Evolutionary conservation across 805 yeast species (phyloP), one percentile per base, ranked within the genome.

Genomic region (Wickerhamomyces alni): DNA sequence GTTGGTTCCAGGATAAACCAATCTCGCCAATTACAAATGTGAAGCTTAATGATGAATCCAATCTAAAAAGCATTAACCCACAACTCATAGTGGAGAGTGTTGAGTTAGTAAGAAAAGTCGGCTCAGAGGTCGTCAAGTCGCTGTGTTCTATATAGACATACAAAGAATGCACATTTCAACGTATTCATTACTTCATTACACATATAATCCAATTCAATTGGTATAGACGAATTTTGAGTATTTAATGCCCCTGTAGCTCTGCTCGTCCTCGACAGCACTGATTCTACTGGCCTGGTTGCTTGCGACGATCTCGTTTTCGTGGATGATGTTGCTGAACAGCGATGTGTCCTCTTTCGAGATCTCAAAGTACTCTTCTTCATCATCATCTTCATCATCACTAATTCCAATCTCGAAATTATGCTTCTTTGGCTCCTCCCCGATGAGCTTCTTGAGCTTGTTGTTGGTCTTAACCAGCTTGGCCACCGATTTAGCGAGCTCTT

Each of bases 11-110:
- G 41, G 79, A 78, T n/a, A 67, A 70, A 41, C 75, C 86, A 1
- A 74, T 80, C 10, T 72, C 95, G 0, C 96, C 97, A 1, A 66
- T 88, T 3, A 71, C 79, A 46, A 79, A 83, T 16, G 59, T 84
- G n/a, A 77, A 80, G 35, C 65, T 87, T 19, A 79, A 79, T 30
- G 67, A 67, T 8, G 67, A 67, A 10, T 52, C 61, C 8, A 56
- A 58, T 33, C 68, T 76, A 36, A 78, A 77, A 46, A 88, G 89
- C 0, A 65, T 82, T 42, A 65, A 62, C 31, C 72, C 72, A 10
- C 41, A 47, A 1, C 54, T 72, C 21, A 61, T 87, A 15, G 51
- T 70, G 15, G 69, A 75, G 33, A 77, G 85, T 22, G 66, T 80
- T n/a, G 58, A 69, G 2, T 54, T 85, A 55, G 77, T 85, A 3